These are phyloP conservation scores for Eucalyptus pauciflora DNA, from an alignment of 345 rosid species.

Conservation along the genomic window DNA sequence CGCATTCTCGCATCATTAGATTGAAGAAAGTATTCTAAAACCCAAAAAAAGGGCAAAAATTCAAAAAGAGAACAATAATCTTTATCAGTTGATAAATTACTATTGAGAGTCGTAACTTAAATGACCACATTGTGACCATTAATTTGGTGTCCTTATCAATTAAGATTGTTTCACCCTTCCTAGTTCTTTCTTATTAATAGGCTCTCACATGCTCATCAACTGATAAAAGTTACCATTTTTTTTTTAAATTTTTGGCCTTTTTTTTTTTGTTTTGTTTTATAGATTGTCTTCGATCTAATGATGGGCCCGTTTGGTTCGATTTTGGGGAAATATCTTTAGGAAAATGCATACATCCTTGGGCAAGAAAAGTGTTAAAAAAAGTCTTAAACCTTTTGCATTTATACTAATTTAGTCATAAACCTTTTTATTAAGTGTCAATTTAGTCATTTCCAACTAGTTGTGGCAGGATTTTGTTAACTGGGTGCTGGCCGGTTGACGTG, in stretches of 20 bases:
- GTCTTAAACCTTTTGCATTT: fast-evolving
- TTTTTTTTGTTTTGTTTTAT: too few relatives aligned
- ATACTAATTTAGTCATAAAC: too few relatives aligned
- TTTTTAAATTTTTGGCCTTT: too few relatives aligned
- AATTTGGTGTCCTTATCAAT: neutral
- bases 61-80: fast-evolving
- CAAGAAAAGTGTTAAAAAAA: too few relatives aligned
- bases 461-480: fast-evolving
- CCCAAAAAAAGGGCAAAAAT: neutral
- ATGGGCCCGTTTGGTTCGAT: fast-evolving
- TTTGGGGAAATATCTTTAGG: too few relatives aligned
- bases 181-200: too few relatives aligned
- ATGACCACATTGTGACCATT: neutral
- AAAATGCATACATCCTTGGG: fast-evolving
- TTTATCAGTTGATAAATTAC: neutral
- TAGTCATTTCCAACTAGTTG: fast-evolving
- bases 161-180: neutral
- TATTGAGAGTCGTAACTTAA: neutral
- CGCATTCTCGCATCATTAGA: neutral
- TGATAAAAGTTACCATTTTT: fast-evolving
- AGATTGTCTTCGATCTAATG: too few relatives aligned
- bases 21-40: neutral
- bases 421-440: fast-evolving
- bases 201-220: too few relatives aligned
- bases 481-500: too few relatives aligned